phyloP scores from a whole-genome alignment of 169 alveolate species.

The Eimeria acervulina region DNA sequence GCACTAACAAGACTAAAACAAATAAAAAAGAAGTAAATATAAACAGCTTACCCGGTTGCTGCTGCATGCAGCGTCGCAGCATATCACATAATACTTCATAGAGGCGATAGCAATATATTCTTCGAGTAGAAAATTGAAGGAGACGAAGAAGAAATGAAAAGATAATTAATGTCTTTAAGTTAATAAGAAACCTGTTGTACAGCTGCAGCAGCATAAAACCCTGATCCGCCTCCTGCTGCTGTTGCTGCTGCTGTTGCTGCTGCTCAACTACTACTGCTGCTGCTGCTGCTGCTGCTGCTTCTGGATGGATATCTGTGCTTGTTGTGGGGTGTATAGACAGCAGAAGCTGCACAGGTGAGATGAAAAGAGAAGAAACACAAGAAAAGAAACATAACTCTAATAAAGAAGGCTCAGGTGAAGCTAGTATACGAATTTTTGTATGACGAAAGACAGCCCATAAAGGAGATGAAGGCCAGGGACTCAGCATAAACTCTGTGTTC shows the following conservation, averaged over 20 bases:
- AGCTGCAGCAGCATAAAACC: not conserved
- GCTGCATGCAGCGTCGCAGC: too few species aligned
- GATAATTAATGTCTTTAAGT: not conserved
- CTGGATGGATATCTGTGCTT: too few species aligned
- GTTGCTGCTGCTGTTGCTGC: conserved; percentile 27
- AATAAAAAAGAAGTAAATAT: too few species aligned
- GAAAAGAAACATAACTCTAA: not conserved
- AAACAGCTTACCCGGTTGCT: too few species aligned
- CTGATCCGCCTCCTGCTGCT: conserved; percentile 8
- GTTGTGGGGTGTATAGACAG: not conserved
- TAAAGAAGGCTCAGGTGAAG: not conserved
- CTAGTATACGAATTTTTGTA: not conserved
- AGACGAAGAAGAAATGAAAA: not conserved
- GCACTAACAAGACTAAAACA: too few species aligned
- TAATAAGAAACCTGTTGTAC: not conserved
- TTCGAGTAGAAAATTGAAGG: not conserved
- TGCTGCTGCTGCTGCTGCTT: too few species aligned
- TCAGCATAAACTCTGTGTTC: not conserved
- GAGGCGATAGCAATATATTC: not conserved
- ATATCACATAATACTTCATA: not conserved
- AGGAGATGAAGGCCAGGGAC: conserved; percentile 3
- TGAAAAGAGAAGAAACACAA: not conserved
- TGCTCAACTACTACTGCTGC: too few species aligned
- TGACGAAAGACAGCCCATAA: not conserved
- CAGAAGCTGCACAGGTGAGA: not conserved